Evolutionary conservation across 192 early-diverging fungal genomes (phyloP), one percentile per base, ranked within the genome.

Genomic region (Backusella sp.): DNA sequence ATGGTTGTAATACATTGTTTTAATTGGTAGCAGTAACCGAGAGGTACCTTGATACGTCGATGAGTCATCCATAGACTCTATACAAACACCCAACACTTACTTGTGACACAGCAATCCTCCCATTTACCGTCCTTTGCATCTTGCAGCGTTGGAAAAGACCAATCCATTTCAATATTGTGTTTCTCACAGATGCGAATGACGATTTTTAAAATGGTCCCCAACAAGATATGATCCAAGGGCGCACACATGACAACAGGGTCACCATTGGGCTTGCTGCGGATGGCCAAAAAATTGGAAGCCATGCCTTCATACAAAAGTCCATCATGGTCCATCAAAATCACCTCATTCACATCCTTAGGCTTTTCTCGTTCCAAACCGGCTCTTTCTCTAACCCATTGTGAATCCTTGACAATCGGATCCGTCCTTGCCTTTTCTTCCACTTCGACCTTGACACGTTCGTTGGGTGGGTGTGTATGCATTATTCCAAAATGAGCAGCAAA

Each of bases 351-450:
- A 34, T 86, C 85, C n/a, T 83, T 82, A 6, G 71, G 37, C 21
- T 85, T 74, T 1, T 69, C 34, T 19, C 76, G 69, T 73, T 86
- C 86, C 1, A 93, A 17, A 2, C 37, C 41, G 28, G 66, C 73
- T 19, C 92, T 86, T 65, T 90, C 90, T 8, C 92, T 86, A 41
- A 91, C 82, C 92, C 92, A 94, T 72, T 90, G 84, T 1, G 92
- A 91, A 77, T 94, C 91, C 76, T 94, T 94, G n/a, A 87, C 85
- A 23, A 73, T 70, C 0, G 92, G 86, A 19, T 77, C 66, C 0
- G 80, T 79, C 53, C 92, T 77, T 12, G 88, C 88, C 12, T 86
- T 71, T 41, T 89, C 89, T 53, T 84, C 81, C 9, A 91, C 44
- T 17, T 84, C 77, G 3, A 93, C 89, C 42, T 66, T 81, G 53